phyloP scores from a whole-genome alignment of 2,329 filamentous ascomycete species.

The Colletotrichum neosansevieriae region DNA sequence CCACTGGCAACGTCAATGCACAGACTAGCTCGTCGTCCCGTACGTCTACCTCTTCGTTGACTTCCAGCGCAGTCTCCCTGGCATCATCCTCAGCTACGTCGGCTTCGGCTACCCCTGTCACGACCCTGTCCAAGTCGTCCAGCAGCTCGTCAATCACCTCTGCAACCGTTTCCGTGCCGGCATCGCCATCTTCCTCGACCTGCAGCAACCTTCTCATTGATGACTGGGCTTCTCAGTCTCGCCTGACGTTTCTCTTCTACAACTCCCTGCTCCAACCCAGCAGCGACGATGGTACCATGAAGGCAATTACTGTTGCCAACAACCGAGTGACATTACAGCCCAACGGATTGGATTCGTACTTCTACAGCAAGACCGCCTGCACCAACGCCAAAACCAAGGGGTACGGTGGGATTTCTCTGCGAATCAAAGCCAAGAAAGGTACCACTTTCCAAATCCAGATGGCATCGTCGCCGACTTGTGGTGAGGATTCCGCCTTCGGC shows the following conservation, averaged over 20 bases:
- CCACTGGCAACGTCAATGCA: neutral
- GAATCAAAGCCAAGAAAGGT: conserved; percentile 64
- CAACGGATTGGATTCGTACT: conserved; percentile 63
- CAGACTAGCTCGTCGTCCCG: conserved; percentile 2
- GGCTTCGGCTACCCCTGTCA: neutral
- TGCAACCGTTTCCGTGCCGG: conserved; percentile 6
- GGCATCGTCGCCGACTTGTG: conserved; percentile 61
- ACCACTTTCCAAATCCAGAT: conserved; percentile 65
- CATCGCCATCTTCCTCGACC: conserved; percentile 35
- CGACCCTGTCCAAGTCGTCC: neutral
- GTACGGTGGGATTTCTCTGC: conserved; percentile 68
- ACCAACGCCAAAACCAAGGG: conserved; percentile 56
- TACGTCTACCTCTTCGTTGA: neutral
- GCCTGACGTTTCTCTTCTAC: conserved; percentile 71
- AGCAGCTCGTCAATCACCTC: conserved; percentile 11
- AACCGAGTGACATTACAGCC: conserved; percentile 65
- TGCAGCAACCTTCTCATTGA: conserved; percentile 64
- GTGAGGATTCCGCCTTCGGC: conserved; percentile 49
- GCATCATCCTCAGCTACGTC: neutral
- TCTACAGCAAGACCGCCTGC: conserved; percentile 69
- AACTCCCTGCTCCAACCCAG: conserved; percentile 68
- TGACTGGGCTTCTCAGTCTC: conserved; percentile 72
- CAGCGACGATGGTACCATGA: conserved; percentile 69
- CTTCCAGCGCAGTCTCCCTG: conserved; percentile 3
- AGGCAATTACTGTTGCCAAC: conserved; percentile 64